Conservation (phyloP, 257 asterid genomes). For the Thymus mandschuricus region DNA sequence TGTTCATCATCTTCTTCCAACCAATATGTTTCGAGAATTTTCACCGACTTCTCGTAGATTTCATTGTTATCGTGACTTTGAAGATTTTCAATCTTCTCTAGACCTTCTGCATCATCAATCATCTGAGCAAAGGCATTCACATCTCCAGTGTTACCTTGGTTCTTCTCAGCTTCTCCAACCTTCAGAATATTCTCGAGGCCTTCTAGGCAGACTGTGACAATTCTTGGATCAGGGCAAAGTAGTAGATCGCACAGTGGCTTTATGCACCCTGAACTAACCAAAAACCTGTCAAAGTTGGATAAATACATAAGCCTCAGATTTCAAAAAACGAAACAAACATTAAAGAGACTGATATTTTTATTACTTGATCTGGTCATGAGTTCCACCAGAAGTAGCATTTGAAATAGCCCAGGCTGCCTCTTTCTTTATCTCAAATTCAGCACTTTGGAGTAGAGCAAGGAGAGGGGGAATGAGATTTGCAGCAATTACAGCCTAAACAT, state of each 20-base stretch:
- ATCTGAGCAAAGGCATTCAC: slow-evolving; percentile 53
- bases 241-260: slow-evolving; percentile 57
- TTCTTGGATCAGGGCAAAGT: slow-evolving; percentile 50
- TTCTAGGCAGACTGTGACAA: slow-evolving; percentile 51
- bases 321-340: background rate
- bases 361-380: slow-evolving; percentile 55
- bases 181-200: slow-evolving; percentile 55
- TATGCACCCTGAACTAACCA: slow-evolving; percentile 53
- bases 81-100: slow-evolving; percentile 54
- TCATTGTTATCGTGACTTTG: slow-evolving; percentile 54
- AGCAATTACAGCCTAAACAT: slow-evolving; percentile 50
- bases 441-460: slow-evolving; percentile 46
- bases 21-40: slow-evolving; percentile 58
- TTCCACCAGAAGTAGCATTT: slow-evolving; percentile 57
- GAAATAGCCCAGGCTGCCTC: slow-evolving; percentile 62
- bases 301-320: background rate
- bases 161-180: slow-evolving; percentile 61
- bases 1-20: slow-evolving; percentile 52
- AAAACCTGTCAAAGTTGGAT: slow-evolving; percentile 39
- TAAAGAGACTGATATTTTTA: background rate
- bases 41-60: slow-evolving; percentile 52
- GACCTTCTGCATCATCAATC: slow-evolving; percentile 54
- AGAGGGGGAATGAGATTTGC: slow-evolving; percentile 48
- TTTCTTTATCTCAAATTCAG: slow-evolving; percentile 56
- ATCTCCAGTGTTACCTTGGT: slow-evolving; percentile 42